phyloP scores from a whole-genome alignment of 2,329 filamentous ascomycete genomes.

The Nemania diffusa region DNA sequence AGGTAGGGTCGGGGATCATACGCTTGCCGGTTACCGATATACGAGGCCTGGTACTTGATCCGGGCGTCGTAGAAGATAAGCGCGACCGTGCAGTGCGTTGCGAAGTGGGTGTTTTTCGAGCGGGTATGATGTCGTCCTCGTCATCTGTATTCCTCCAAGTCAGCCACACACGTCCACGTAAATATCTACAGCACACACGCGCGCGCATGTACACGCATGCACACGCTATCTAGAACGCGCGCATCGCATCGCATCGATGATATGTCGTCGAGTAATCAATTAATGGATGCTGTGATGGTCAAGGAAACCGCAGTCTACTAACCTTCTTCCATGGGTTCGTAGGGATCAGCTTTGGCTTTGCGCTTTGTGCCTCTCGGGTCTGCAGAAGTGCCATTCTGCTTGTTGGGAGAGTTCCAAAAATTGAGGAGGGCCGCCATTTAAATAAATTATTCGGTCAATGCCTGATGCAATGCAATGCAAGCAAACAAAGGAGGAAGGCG shows the following conservation, averaged over 20 bases:
- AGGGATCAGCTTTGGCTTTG: conserved; percentile 45
- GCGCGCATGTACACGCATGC: not conserved
- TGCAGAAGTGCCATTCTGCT: conserved; percentile 20
- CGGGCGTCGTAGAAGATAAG: conserved; percentile 41
- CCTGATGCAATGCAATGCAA: conserved; percentile 16
- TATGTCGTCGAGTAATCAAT: not conserved
- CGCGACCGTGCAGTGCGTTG: conserved; percentile 40
- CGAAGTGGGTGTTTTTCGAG: conserved; percentile 26
- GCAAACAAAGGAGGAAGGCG: conserved; percentile 19
- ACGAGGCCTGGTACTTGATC: conserved; percentile 37
- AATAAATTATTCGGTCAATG: conserved; percentile 1
- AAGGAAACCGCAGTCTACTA: no score
- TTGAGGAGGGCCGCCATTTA: conserved; percentile 31
- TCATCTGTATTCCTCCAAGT: conserved; percentile 1
- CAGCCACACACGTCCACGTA: not conserved
- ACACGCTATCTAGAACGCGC: not conserved
- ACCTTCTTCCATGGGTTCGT: conserved; percentile 45
- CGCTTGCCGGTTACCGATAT: conserved; percentile 33
- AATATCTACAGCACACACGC: not conserved
- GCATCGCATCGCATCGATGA: not conserved
- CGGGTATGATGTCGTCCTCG: conserved; percentile 37
- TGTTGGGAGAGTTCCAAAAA: conserved; percentile 25
- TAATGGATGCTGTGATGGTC: not conserved
- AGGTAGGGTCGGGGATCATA: conserved; percentile 27
- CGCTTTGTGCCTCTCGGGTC: conserved; percentile 43